Evolutionary conservation across 495 filamentous ascomycete species (phyloP).

Genomic region (Talaromyces wortmannii): DNA sequence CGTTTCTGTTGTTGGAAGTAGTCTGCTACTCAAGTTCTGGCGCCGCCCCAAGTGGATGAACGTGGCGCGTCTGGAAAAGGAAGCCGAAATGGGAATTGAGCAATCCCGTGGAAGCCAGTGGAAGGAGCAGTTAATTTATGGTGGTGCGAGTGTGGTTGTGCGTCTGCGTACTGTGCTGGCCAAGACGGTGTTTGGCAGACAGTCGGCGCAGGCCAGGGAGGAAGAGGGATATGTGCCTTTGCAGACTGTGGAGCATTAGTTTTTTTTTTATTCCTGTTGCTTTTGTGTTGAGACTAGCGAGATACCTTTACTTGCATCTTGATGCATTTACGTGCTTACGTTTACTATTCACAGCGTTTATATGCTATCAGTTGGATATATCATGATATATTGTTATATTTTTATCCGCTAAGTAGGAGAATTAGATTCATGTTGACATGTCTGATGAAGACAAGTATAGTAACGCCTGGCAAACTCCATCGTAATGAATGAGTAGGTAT

Average conservation of each 20-base stretch:
- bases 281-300: not conserved
- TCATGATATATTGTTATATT: not conserved
- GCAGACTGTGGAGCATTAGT: conserved; percentile 31
- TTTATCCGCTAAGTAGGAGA: not conserved
- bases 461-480: not conserved
- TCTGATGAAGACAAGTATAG: not conserved
- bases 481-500: not conserved
- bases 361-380: not conserved
- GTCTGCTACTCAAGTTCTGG: conserved; percentile 83
- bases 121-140: not conserved
- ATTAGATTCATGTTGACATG: not conserved
- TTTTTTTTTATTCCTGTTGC: not conserved
- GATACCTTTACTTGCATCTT: no score
- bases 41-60: conserved; percentile 85
- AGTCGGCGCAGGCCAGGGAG: conserved; percentile 8
- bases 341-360: no score
- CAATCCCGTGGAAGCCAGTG: not conserved
- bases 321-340: no score
- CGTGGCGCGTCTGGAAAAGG: conserved; percentile 55
- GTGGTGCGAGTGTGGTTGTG: not conserved
- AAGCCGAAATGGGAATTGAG: conserved; percentile 11
- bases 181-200: conserved; percentile 17
- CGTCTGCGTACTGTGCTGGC: conserved; percentile 1
- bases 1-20: conserved; percentile 83
- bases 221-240: conserved; percentile 39